Evolutionary conservation across 2,329 filamentous ascomycete species (phyloP), one percentile per base, ranked within the genome.

Genomic region (Pestalotiopsis sp.): DNA sequence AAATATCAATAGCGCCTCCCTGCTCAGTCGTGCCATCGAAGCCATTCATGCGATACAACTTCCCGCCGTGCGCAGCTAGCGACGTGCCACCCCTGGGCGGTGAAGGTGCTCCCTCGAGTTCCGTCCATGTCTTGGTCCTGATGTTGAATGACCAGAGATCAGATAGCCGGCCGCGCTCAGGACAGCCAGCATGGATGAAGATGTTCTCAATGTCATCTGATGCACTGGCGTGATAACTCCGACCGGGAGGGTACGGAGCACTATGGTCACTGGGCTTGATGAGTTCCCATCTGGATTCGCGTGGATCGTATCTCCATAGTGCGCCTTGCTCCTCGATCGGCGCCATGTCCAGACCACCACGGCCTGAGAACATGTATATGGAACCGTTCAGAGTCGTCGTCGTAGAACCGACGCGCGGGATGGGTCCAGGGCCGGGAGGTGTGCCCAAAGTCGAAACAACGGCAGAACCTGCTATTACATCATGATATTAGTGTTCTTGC

Each of bases 71-170:
- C 57, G 74, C 77, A 0, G 78, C 68, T 86, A 87, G 61, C 1
- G 85, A 88, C 0, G 88, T 79, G 0, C 88, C 88, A 3, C 88
- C 87, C 7, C 88, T 0, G 73, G 80, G 71, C 2, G 88, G 85
- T 0, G 77, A 83, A 0, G 88, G 87, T 0, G 89, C 89, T n/a
- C 83, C 75, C 0, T 84, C 72, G 9, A 87, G 79, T 69, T 86
- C 78, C 1, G 76, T 82, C 90, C 90, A 92, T 1, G 75, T 70
- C n/a, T 76, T 77, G 0, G 73, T 75, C 1, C 73, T 70, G 11
- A 88, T 36, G 61, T 84, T 81, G 75, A 91, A 92, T 0, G 82
- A 80, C 90, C 90, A 92, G 2, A 91, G 78, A 73, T 92, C 90
- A 0, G 81, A 78, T 0, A 91, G 78, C 0, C 89, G 81, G 1